These are phyloP conservation scores for Apophysomyces ossiformis DNA, from an alignment of 371 early-diverging fungal species.

Conservation along the genomic window DNA sequence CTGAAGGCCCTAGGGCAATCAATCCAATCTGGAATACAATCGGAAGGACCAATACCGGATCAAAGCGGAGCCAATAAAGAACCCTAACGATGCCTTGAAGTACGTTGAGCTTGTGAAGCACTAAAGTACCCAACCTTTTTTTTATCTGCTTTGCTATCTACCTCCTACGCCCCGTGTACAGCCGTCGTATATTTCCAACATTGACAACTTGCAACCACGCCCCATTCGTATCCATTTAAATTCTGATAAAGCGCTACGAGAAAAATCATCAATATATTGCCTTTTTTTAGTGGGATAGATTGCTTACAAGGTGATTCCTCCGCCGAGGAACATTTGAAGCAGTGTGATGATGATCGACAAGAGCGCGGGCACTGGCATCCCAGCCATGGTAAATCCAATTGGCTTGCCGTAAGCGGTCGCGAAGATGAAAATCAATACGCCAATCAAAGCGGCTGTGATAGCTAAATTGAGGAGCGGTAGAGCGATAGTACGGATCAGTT, in stretches of 20 bases:
- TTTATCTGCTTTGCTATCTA: not conserved
- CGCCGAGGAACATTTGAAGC: conserved; percentile 25
- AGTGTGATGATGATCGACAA: conserved; percentile 27
- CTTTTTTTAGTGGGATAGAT: not conserved
- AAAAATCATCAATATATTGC: not conserved
- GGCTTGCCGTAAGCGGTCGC: conserved; percentile 27
- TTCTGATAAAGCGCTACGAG: conserved; percentile 30
- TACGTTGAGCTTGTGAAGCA: not conserved
- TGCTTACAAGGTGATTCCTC: conserved; percentile 36
- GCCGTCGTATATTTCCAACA: conserved; percentile 34
- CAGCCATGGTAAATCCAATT: conserved; percentile 24
- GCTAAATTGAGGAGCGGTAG: conserved; percentile 18
- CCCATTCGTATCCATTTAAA: conserved; percentile 34
- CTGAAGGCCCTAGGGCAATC: conserved; percentile 24
- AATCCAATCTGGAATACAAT: conserved; percentile 34
- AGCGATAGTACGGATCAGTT: not conserved
- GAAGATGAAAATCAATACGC: conserved; percentile 22
- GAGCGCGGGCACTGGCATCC: conserved; percentile 25
- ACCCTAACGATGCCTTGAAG: conserved; percentile 22
- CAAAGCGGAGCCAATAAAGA: conserved; percentile 21
- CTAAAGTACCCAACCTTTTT: not conserved
- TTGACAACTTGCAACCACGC: conserved; percentile 20
- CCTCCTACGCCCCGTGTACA: conserved; percentile 38
- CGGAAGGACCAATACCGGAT: conserved; percentile 22
- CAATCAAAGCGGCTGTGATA: conserved; percentile 6